A percentile compares a stretch with the other conserved stretches of the same genome.
Conservation (phyloP, 2,329 filamentous ascomycete species). For the Penicillium sp. region DNA sequence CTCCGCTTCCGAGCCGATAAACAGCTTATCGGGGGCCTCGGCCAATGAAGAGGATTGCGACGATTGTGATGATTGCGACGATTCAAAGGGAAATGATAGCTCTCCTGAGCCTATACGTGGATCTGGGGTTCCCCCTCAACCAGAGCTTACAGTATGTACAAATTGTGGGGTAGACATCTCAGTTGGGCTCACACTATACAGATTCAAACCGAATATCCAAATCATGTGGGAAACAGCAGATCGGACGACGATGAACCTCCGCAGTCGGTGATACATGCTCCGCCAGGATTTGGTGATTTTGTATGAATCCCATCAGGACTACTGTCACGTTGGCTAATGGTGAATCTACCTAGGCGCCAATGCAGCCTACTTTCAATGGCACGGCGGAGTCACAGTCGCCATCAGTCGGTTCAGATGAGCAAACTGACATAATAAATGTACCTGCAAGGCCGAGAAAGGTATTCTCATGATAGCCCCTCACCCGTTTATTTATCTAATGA, state of each 20-base stretch:
- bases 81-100: constrained; percentile 1
- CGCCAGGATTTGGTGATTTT: constrained; percentile 78
- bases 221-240: constrained; percentile 28
- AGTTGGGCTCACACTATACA: constrained; percentile 13
- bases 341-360: constrained; percentile 4
- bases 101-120: constrained; percentile 6
- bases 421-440: constrained; percentile 2
- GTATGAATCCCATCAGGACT: constrained; percentile 49
- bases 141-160: constrained; percentile 29
- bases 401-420: constrained; percentile 10
- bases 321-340: constrained; percentile 2
- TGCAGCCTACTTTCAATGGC: constrained; percentile 1
- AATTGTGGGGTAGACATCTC: not conserved
- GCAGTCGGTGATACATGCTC: constrained; percentile 87
- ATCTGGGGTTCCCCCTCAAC: constrained; percentile 9
- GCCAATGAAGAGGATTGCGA: constrained; percentile 3
- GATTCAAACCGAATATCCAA: constrained; percentile 33
- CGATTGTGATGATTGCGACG: not conserved
- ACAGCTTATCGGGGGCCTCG: constrained; percentile 4
- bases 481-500: not conserved
- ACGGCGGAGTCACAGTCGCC: constrained; percentile 17
- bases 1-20: constrained; percentile 2
- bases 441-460: constrained; percentile 19
- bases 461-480: not conserved
- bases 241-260: constrained; percentile 69